These are phyloP conservation scores for Crithidia thermophila DNA, from an alignment of 208 protist species.

Conservation along the genomic window DNA sequence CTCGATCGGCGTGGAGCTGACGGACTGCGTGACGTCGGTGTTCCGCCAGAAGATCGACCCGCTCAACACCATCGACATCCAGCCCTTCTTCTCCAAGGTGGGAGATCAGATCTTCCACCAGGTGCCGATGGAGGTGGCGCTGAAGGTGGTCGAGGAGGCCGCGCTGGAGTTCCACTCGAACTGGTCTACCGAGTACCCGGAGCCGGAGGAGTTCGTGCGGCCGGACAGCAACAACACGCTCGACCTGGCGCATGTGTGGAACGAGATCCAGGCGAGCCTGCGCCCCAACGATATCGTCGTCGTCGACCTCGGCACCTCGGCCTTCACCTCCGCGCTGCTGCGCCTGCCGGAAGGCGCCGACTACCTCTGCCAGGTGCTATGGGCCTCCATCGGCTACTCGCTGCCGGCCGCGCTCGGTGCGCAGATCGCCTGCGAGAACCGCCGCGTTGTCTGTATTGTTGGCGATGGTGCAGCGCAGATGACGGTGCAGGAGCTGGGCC, in stretches of 20 bases:
- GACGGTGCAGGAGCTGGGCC: slow-evolving; percentile 50
- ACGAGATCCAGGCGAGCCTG: slow-evolving; percentile 45
- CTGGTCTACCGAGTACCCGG: slow-evolving; percentile 49
- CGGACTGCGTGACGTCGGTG: slow-evolving; percentile 39
- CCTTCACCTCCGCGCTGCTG: slow-evolving; percentile 42
- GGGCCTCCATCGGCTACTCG: slow-evolving; percentile 60
- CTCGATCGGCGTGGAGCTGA: slow-evolving; percentile 42
- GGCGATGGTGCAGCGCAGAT: slow-evolving; percentile 48
- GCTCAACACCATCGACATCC: slow-evolving; percentile 45
- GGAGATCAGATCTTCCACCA: slow-evolving; percentile 45
- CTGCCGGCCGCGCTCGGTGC: slow-evolving; percentile 53
- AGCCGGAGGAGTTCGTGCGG: slow-evolving; percentile 25
- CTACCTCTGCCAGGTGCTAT: slow-evolving; percentile 41
- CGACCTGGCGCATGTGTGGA: slow-evolving; percentile 48
- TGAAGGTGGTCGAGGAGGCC: slow-evolving; percentile 39
- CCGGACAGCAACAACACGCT: slow-evolving; percentile 21
- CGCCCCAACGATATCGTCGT: slow-evolving; percentile 47
- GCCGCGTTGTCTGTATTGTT: slow-evolving; percentile 41
- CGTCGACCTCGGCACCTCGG: slow-evolving; percentile 54
- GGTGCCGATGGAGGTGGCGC: slow-evolving; percentile 48
- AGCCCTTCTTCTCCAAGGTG: slow-evolving; percentile 47
- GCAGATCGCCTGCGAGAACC: slow-evolving; percentile 46
- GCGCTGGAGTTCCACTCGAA: slow-evolving; percentile 32
- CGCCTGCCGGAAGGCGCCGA: slow-evolving; percentile 34
- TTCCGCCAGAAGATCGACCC: slow-evolving; percentile 53